Conservation (phyloP, 805 yeast species). For the Komagataella kurtzmanii region DNA sequence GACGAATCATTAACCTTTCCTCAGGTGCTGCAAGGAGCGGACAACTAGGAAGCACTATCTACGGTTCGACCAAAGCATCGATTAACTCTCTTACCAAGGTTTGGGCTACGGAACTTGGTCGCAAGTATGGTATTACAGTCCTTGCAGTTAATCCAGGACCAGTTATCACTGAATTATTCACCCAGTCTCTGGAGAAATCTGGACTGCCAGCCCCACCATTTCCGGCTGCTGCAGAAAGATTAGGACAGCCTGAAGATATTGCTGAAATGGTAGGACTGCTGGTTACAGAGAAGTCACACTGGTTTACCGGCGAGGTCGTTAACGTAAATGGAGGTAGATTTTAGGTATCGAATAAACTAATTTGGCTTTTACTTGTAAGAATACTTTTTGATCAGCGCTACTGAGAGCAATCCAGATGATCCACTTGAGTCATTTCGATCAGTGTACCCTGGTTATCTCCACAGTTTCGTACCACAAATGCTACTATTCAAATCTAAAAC, state of each 20-base stretch:
- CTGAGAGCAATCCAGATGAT: too few relatives aligned
- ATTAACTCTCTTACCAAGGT: constrained; percentile 7
- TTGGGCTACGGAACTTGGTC: constrained; percentile 9
- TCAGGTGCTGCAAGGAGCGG: constrained; percentile 5
- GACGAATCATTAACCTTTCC: constrained; percentile 6
- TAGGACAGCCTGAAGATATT: constrained; percentile 10
- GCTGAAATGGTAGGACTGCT: constrained; percentile 8
- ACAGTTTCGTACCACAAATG: not conserved
- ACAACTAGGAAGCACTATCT: constrained; percentile 2
- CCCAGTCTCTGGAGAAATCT: constrained; percentile 1
- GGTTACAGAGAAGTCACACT: constrained; percentile 7
- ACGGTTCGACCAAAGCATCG: constrained; percentile 9
- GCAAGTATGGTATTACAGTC: constrained; percentile 6
- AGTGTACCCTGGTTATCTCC: too few relatives aligned
- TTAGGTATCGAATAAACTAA: not conserved
- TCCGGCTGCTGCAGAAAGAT: constrained; percentile 8
- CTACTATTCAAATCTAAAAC: not conserved
- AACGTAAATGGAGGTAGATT: constrained; percentile 9
- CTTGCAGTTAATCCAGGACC: constrained; percentile 8
- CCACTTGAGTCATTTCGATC: too few relatives aligned
- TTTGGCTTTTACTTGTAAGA: too few relatives aligned
- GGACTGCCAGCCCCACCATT: constrained; percentile 4
- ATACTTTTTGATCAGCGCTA: too few relatives aligned
- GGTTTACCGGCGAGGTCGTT: constrained; percentile 8
- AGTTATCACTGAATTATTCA: constrained; percentile 8